Evolutionary conservation across 73 alveolate genomes (phyloP).

Genomic region (Paramecium primaurelia): DNA sequence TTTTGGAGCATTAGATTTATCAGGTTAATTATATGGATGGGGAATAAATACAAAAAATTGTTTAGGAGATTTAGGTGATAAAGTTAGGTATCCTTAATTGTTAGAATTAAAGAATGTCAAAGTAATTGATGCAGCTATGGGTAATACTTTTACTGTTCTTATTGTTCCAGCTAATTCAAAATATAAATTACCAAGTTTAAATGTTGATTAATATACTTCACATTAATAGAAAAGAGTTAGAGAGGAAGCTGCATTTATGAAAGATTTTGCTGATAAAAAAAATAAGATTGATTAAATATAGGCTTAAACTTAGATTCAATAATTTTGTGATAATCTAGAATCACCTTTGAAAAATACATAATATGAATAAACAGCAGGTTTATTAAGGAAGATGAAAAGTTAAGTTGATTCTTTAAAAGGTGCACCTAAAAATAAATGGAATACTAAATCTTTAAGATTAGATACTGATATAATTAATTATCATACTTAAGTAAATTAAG

Average conservation of each 20-base stretch:
- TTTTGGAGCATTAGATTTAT: conserved; percentile 25
- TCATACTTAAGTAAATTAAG: background rate
- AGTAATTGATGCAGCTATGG: conserved; percentile 23
- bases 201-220: background rate
- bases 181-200: background rate
- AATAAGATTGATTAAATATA: background rate
- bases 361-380: background rate
- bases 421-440: background rate
- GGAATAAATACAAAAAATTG: conserved; percentile 12
- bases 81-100: background rate
- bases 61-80: background rate
- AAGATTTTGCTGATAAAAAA: background rate
- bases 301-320: background rate
- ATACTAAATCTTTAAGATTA: background rate
- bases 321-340: background rate
- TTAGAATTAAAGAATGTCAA: background rate
- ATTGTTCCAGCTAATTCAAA: conserved; percentile 17
- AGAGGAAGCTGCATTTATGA: background rate
- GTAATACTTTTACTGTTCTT: background rate
- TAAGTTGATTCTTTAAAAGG: background rate
- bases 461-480: background rate
- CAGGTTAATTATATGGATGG: conserved; percentile 25
- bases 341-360: background rate
- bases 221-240: background rate
- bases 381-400: background rate